A percentile compares a stretch with the other conserved stretches of the same genome.
Conservation (phyloP, 305 asterid genomes). For the Fraxinus platypoda region DNA sequence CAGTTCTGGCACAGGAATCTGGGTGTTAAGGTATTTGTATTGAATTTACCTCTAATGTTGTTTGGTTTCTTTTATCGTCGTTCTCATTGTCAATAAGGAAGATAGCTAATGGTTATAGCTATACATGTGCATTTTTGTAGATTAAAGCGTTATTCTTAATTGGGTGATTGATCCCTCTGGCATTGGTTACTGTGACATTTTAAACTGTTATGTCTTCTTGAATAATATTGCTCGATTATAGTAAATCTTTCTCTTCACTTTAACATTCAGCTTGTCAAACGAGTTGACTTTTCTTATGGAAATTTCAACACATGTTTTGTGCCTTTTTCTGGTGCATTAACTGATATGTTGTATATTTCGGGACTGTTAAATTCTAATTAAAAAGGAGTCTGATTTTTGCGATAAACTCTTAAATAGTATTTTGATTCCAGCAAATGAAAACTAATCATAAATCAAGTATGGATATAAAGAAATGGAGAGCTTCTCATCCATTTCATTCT, state of each 20-base stretch:
- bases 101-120: background rate
- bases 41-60: slow-evolving; percentile 6
- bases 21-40: slow-evolving; percentile 63
- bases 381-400: background rate
- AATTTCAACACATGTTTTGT: background rate
- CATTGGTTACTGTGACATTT: background rate
- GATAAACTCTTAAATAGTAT: background rate
- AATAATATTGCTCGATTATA: background rate
- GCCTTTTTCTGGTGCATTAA: background rate
- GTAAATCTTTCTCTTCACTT: background rate
- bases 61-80: background rate
- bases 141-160: background rate
- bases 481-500: background rate
- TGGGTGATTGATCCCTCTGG: background rate
- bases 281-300: background rate
- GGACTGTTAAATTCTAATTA: background rate
- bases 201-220: background rate
- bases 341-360: background rate
- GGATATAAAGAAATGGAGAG: background rate
- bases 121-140: background rate
- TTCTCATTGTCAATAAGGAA: background rate
- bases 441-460: background rate
- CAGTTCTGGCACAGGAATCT: slow-evolving; percentile 90
- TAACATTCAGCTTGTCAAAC: background rate
- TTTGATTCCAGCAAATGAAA: background rate